Percentiles rank a stretch among this genome's conserved stretches.
Conservation (phyloP, 768 basidiomycete genomes). For the Termitomyces heimii region DNA sequence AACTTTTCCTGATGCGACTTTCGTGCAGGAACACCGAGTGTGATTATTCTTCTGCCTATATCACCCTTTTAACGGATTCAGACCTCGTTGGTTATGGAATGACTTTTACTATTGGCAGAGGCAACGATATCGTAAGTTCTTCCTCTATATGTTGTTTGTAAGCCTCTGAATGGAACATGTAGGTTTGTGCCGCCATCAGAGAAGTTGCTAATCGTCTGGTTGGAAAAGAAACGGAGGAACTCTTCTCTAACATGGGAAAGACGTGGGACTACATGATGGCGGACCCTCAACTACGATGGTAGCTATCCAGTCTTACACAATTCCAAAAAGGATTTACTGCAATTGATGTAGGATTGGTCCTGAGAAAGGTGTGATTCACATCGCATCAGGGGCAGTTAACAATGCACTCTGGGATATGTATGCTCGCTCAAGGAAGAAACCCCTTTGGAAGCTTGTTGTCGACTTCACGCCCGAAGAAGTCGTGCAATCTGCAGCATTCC, state of each 20-base stretch:
- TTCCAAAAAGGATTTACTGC: neutral
- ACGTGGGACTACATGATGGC: slow-evolving; percentile 84
- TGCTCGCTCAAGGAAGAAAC: slow-evolving; percentile 73
- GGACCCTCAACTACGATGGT: slow-evolving; percentile 92
- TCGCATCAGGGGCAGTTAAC: slow-evolving; percentile 83
- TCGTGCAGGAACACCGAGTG: slow-evolving; percentile 83
- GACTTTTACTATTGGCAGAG: slow-evolving; percentile 93
- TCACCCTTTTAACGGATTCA: slow-evolving; percentile 70
- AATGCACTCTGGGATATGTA: slow-evolving; percentile 96
- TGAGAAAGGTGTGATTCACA: slow-evolving; percentile 93
- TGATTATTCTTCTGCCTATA: slow-evolving; percentile 93
- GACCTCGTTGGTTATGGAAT: slow-evolving; percentile 84
- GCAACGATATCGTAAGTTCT: slow-evolving; percentile 81
- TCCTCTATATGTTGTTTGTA: neutral
- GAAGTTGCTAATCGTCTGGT: slow-evolving; percentile 77
- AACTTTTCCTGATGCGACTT: neutral
- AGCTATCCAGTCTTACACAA: neutral
- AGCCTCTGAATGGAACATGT: neutral
- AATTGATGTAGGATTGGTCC: slow-evolving; percentile 70
- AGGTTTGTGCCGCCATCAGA: slow-evolving; percentile 81
- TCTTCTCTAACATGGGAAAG: slow-evolving; percentile 89
- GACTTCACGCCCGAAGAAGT: slow-evolving; percentile 88
- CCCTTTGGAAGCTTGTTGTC: slow-evolving; percentile 89
- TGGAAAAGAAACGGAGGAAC: slow-evolving; percentile 72
- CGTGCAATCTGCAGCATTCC: slow-evolving; percentile 70